Percentiles rank a stretch among this genome's conserved stretches.
These are phyloP conservation scores for Kwoniella shivajii DNA, from an alignment of 1,284 basidiomycete genomes.

Conservation along the genomic window DNA sequence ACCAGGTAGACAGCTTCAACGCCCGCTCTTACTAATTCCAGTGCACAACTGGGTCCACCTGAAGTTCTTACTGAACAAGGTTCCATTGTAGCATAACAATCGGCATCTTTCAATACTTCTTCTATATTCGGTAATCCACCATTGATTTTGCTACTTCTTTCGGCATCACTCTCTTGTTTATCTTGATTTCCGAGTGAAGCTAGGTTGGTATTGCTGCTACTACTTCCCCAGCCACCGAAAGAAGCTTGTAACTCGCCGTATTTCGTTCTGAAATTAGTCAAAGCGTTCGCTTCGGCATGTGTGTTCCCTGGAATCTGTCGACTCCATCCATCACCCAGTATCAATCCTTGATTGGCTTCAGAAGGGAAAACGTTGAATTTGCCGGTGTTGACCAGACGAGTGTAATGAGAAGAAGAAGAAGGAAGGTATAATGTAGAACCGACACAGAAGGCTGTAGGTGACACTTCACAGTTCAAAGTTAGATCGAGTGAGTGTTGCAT, in stretches of 20 bases:
- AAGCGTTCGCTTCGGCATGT: slow-evolving; percentile 94
- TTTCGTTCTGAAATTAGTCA: slow-evolving; percentile 66
- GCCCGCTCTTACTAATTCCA: slow-evolving; percentile 74
- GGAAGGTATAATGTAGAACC: slow-evolving; percentile 76
- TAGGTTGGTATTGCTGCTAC: neutral
- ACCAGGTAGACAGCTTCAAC: slow-evolving; percentile 76
- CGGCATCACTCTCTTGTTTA: neutral
- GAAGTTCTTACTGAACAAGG: slow-evolving; percentile 91
- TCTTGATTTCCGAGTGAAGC: neutral
- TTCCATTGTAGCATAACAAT: slow-evolving; percentile 91
- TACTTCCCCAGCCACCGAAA: slow-evolving; percentile 4
- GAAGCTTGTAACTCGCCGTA: slow-evolving; percentile 50
- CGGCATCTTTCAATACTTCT: slow-evolving; percentile 58
- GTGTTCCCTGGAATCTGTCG: slow-evolving; percentile 93
- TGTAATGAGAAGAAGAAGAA: slow-evolving; percentile 50
- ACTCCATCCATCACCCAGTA: slow-evolving; percentile 83
- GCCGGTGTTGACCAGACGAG: slow-evolving; percentile 30
- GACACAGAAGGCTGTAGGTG: slow-evolving; percentile 87
- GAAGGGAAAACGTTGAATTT: slow-evolving; percentile 37
- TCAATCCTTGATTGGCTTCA: slow-evolving; percentile 32
- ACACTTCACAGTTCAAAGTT: slow-evolving; percentile 47
- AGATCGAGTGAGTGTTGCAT: slow-evolving; percentile 51
- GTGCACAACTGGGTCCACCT: slow-evolving; percentile 81
- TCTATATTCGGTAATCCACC: slow-evolving; percentile 49
- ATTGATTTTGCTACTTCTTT: neutral